Evolutionary conservation across 73 alveolate species (phyloP).

Genomic region (Tetrahymena borealis): DNA sequence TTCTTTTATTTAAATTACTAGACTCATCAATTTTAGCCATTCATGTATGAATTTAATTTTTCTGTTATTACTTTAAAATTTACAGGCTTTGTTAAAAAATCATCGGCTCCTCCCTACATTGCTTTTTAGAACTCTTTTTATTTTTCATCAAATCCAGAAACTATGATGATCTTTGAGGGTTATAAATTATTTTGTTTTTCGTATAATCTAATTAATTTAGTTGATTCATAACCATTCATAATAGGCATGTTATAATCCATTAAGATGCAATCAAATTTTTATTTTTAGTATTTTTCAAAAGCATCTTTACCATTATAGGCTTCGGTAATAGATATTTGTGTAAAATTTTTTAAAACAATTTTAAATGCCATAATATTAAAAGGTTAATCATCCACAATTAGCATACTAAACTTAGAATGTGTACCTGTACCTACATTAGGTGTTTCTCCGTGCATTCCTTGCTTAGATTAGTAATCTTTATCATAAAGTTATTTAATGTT

Average conservation of each 20-base stretch:
- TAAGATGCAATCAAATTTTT: slow-evolving; percentile 3
- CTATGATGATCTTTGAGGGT: slow-evolving; percentile 1
- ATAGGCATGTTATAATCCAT: slow-evolving; percentile 45
- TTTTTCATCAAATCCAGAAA: slow-evolving; percentile 37
- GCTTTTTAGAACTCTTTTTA: not conserved
- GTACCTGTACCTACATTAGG: not conserved
- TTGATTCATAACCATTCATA: slow-evolving; percentile 42
- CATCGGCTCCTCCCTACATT: slow-evolving; percentile 16
- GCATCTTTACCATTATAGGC: slow-evolving; percentile 41
- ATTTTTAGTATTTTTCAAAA: slow-evolving; percentile 2
- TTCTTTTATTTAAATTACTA: too few relatives aligned
- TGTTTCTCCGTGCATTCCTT: not conserved
- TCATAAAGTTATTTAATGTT: not conserved
- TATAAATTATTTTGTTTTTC: not conserved
- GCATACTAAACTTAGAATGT: not conserved
- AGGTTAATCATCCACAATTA: slow-evolving; percentile 30
- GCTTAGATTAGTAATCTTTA: not conserved
- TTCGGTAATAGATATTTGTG: not conserved
- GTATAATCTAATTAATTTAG: slow-evolving; percentile 12
- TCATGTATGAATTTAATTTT: not conserved
- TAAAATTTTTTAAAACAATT: not conserved
- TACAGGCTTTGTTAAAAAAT: slow-evolving; percentile 31
- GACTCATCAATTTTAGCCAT: not conserved
- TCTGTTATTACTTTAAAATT: slow-evolving; percentile 10
- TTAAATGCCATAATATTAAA: slow-evolving; percentile 27